A percentile compares a stretch with the other conserved stretches of the same genome.
These are phyloP conservation scores for Starmera caribaea DNA, from an alignment of 805 yeast species.

Conservation along the genomic window DNA sequence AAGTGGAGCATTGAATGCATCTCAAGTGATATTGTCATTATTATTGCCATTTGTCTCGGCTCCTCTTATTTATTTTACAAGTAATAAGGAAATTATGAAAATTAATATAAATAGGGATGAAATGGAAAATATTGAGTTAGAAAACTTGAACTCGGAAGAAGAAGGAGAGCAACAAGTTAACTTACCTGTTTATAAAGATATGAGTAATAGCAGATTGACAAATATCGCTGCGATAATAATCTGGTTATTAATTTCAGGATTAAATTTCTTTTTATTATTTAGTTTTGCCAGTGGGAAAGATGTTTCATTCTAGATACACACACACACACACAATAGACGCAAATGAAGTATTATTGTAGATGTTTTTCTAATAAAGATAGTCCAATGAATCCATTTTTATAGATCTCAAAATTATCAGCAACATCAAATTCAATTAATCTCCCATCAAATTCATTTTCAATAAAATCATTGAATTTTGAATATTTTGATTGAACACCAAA, in stretches of 20 bases:
- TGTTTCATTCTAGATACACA: constrained; percentile 20
- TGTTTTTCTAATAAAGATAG: constrained; percentile 21
- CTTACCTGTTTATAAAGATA: constrained; percentile 22
- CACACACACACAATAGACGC: not conserved
- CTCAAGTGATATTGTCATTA: constrained; percentile 76
- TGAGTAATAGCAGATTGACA: constrained; percentile 36
- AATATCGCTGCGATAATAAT: constrained; percentile 43
- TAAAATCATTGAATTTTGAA: not conserved
- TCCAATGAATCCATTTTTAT: constrained; percentile 20
- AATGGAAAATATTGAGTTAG: constrained; percentile 8
- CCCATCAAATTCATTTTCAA: not conserved
- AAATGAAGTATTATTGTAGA: constrained; percentile 1
- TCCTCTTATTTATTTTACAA: constrained; percentile 75
- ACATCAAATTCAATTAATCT: constrained; percentile 9
- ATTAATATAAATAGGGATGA: constrained; percentile 26
- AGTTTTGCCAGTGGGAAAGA: constrained; percentile 38
- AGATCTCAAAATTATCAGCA: constrained; percentile 19
- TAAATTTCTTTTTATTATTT: constrained; percentile 56
- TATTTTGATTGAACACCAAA: too few relatives aligned
- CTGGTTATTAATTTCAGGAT: constrained; percentile 58
- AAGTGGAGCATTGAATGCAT: constrained; percentile 65
- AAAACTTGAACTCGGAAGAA: constrained; percentile 4
- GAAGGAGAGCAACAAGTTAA: constrained; percentile 6
- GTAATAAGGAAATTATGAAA: constrained; percentile 58
- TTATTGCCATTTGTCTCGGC: constrained; percentile 83